A percentile compares a stretch with the other conserved stretches of the same genome.
phyloP scores from a whole-genome alignment of 345 rosid species.

The Ceriops tagal region DNA sequence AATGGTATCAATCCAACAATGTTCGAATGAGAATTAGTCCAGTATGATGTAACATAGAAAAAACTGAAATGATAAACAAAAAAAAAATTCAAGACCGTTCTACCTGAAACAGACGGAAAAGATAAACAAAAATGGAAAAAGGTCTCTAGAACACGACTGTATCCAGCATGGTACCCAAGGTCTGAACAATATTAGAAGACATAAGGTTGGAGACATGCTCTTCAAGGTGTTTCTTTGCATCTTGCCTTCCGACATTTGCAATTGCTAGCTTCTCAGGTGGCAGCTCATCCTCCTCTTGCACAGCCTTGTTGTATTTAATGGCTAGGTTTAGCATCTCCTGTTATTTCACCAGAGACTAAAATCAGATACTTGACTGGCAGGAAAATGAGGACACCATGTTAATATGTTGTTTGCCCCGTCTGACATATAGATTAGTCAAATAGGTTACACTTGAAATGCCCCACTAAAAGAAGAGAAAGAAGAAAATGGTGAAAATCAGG shows the following conservation, averaged over 20 bases:
- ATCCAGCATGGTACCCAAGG: slow-evolving; percentile 96
- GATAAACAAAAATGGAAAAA: not conserved
- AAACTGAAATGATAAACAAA: not conserved
- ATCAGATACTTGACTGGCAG: not conserved
- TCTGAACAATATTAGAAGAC: slow-evolving; percentile 99
- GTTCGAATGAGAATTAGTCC: too few relatives aligned
- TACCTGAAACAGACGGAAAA: not conserved
- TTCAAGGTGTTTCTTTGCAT: slow-evolving; percentile 96
- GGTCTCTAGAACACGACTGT: slow-evolving; percentile 70
- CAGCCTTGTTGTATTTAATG: slow-evolving; percentile 85
- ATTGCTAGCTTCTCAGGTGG: slow-evolving; percentile 93
- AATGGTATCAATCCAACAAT: too few relatives aligned
- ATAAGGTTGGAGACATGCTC: slow-evolving; percentile 91
- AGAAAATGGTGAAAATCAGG: too few relatives aligned
- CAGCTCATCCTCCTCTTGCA: slow-evolving; percentile 96
- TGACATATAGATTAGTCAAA: not conserved
- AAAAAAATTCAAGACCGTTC: not conserved
- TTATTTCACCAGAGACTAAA: slow-evolving; percentile 11
- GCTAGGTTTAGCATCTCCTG: slow-evolving; percentile 94
- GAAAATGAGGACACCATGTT: not conserved
- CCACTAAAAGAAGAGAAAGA: too few relatives aligned
- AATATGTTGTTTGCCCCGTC: not conserved
- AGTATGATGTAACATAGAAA: not conserved
- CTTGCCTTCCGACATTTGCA: slow-evolving; percentile 95
- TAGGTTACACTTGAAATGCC: too few relatives aligned